Evolutionary conservation across 2,329 filamentous ascomycete species (phyloP), one percentile per base, ranked within the genome.

Genomic region (Exophiala alcalophila): DNA sequence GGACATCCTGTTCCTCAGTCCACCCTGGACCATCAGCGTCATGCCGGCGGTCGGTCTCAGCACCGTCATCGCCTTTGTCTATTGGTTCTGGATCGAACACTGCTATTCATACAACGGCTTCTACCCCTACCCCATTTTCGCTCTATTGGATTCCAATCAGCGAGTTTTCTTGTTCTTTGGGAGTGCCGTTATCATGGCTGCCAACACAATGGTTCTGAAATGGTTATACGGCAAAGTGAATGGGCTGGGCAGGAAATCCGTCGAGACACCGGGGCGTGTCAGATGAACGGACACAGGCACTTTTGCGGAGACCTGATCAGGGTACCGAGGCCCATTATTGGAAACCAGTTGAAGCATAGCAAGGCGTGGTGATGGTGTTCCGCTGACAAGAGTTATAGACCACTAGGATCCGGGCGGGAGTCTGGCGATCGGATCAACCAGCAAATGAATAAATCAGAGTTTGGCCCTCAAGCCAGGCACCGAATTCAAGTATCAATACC

Each of bases 61-160:
- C 10, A 65, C 63, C 5, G 52, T 57, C 8, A 70, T 81, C 36
- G 78, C 78, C 1, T 72, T 80, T 46, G 63, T 65, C 5, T 83
- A 83, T 57, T 83, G 78, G 78, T 71, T 75, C 51, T 82, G 79
- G 79, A 72, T 82, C 40, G 79, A 83, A 61, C 62, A 66, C 27
- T 82, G 78, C 60, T 81, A 73, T 51, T 56, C 61, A 8, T 64
- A 72, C 41, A 83, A 83, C 54, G 74, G 77, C 40, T 81, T 74
- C 63, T 81, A 73, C 49, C 88, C 89, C 0, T 95, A 96, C 63
- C 89, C 90, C 1, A 74, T 95, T 18, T 91, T 96, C 52, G 81
- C 72, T 6, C 61, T 85, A 30, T 67, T 94, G 28, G 74, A 71
- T 35, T 84, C 80, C 0, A 60, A 68, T 34, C 81, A 88, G 58